phyloP scores from a whole-genome alignment of 179 eudicot species.

The Vitellaria paradoxa region DNA sequence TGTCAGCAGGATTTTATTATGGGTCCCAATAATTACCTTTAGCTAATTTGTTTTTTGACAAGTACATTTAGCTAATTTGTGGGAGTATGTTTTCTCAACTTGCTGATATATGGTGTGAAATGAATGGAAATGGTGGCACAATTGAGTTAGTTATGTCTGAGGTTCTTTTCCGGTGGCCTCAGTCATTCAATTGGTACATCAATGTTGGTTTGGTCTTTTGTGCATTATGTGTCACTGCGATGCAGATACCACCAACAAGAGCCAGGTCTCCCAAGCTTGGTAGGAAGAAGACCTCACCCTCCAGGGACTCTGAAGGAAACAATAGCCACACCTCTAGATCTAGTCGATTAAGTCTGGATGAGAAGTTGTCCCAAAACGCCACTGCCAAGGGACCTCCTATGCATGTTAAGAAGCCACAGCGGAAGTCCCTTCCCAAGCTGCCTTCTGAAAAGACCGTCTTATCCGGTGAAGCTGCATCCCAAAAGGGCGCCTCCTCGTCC shows the following conservation, averaged over 20 bases:
- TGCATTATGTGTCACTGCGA: neutral
- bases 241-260: slow-evolving; percentile 85
- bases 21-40: neutral
- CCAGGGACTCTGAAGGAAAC: slow-evolving; percentile 41
- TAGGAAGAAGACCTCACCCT: slow-evolving; percentile 59
- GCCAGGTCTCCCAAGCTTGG: slow-evolving; percentile 93
- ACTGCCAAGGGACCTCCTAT: slow-evolving; percentile 32
- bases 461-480: slow-evolving; percentile 19
- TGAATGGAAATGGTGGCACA: neutral
- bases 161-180: neutral
- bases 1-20: neutral
- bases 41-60: neutral
- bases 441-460: slow-evolving; percentile 41
- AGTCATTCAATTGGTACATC: neutral
- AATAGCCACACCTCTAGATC: slow-evolving; percentile 28
- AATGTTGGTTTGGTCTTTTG: slow-evolving; percentile 9
- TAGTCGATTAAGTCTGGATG: slow-evolving; percentile 55
- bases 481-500: slow-evolving; percentile 6
- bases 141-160: neutral
- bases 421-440: slow-evolving; percentile 49
- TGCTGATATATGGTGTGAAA: slow-evolving; percentile 1
- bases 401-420: slow-evolving; percentile 29
- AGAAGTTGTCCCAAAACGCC: slow-evolving; percentile 36
- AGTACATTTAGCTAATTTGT: neutral
- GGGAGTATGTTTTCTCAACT: neutral